These are phyloP conservation scores for Fusarium pilosicola DNA, from an alignment of 2,329 filamentous ascomycete species.

Conservation along the genomic window DNA sequence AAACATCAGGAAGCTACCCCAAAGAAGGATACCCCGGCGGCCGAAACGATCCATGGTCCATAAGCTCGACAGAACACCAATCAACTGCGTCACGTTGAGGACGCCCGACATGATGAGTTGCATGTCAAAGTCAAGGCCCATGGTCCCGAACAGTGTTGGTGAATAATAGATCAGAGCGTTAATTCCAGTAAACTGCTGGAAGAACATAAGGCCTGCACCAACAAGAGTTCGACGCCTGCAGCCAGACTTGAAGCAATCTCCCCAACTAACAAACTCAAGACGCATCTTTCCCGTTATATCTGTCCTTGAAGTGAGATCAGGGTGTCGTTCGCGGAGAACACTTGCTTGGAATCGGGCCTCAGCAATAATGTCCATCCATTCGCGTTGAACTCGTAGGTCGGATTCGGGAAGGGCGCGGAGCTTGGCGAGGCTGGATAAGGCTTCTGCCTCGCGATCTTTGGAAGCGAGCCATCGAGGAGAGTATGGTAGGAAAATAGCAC, in stretches of 20 bases:
- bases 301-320: constrained; percentile 48
- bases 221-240: constrained; percentile 58
- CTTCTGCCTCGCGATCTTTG: constrained; percentile 42
- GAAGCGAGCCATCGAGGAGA: constrained; percentile 44
- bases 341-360: constrained; percentile 40
- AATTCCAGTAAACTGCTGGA: constrained; percentile 56
- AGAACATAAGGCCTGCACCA: constrained; percentile 65
- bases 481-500: constrained; percentile 41
- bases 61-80: constrained; percentile 55
- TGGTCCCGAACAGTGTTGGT: constrained; percentile 65
- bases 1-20: constrained; percentile 43
- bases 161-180: constrained; percentile 66
- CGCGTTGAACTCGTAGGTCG: constrained; percentile 36
- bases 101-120: constrained; percentile 48
- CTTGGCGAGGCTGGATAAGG: constrained; percentile 34
- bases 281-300: constrained; percentile 50
- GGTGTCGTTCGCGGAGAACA: constrained; percentile 48
- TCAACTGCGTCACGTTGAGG: constrained; percentile 45
- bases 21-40: constrained; percentile 40
- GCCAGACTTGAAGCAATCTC: constrained; percentile 60
- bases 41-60: constrained; percentile 52
- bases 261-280: constrained; percentile 59
- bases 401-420: constrained; percentile 35
- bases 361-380: constrained; percentile 43
- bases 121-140: constrained; percentile 57